Percentiles rank a stretch among this genome's conserved stretches.
phyloP scores from a whole-genome alignment of 257 asterid genomes.

The Solanum chilense region DNA sequence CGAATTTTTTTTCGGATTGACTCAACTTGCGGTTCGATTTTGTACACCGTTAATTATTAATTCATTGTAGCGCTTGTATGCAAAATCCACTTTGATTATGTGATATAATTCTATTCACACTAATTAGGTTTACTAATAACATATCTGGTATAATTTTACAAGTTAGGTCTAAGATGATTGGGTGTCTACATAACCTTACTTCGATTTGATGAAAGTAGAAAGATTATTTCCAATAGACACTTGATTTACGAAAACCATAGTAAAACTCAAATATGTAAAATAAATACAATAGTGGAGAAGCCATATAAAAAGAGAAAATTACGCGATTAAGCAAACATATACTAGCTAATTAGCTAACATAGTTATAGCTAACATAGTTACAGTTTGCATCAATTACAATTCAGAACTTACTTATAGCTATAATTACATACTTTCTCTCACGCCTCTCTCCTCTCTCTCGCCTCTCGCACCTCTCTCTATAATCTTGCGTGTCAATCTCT shows the following conservation, averaged over 20 bases:
- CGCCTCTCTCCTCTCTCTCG: not conserved
- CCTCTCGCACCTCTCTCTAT: not conserved
- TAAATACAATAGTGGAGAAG: not conserved
- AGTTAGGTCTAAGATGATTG: not conserved
- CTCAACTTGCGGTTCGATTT: too few relatives aligned
- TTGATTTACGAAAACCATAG: not conserved
- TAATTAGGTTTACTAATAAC: not conserved
- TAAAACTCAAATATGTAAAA: not conserved
- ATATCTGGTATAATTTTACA: not conserved
- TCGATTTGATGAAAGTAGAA: not conserved
- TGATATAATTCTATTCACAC: not conserved
- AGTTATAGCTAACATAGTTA: not conserved
- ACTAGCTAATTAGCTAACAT: not conserved
- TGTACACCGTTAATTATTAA: not conserved
- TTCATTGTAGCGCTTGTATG: not conserved
- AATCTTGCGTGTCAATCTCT: not conserved
- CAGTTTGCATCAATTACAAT: not conserved
- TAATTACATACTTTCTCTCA: not conserved
- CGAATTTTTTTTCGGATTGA: too few relatives aligned
- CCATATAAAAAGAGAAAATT: not conserved
- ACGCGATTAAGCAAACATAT: too few relatives aligned
- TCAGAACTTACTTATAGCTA: not conserved
- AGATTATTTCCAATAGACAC: not conserved
- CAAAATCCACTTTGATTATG: not conserved
- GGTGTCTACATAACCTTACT: not conserved